Evolutionary conservation across 805 yeast species (phyloP), one percentile per base, ranked within the genome.

Genomic region (Wickerhamiella australiensis): DNA sequence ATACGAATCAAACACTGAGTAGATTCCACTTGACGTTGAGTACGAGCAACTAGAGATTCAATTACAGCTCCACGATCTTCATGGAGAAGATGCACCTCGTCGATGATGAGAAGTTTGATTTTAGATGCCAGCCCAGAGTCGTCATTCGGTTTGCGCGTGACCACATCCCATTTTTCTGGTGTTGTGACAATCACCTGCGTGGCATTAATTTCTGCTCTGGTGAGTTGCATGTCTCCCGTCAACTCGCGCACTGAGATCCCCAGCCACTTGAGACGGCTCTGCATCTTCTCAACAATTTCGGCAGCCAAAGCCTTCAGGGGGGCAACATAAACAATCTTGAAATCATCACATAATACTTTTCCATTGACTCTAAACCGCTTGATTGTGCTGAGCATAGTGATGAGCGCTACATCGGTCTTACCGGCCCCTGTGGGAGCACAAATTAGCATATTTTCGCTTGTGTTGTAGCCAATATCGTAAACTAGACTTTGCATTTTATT

Each of bases 341-440:
- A 92, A 53, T 81, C 90, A 56, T 81, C 85, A 55, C 80, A 83
- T 56, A 79, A 83, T 27, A 88, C 78, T 56, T 81, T 82, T 20
- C 72, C 78, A 3, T 68, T 74, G 1, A 73, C 73, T 0, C 79
- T 73, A 22, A 57, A 47, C 60, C 85, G 94, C 31, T 79, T 76
- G 12, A 90, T 80, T 0, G 92, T 77, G 59, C 83, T 90, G 47
- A 88, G 68, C 54, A 88, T 79, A 0, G 96, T 71, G 35, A 88
- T 68, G 52, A 88, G 65, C 0, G 96, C 96, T 23, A 88, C 90
- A 64, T 88, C 96, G 0, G 96, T 88, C 62, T 88, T 88, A 75
- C 96, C 96, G 5, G 96, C 95, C 73, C 96, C 96, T 0, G 96
- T 88, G 1, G 96, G 96, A 0, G 96, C 96, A 77, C 96, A 88